Percentiles rank a stretch among this genome's conserved stretches.
These are phyloP conservation scores for Phaeophleospora eucalypticola DNA, from an alignment of 2,329 filamentous ascomycete species.

Conservation along the genomic window DNA sequence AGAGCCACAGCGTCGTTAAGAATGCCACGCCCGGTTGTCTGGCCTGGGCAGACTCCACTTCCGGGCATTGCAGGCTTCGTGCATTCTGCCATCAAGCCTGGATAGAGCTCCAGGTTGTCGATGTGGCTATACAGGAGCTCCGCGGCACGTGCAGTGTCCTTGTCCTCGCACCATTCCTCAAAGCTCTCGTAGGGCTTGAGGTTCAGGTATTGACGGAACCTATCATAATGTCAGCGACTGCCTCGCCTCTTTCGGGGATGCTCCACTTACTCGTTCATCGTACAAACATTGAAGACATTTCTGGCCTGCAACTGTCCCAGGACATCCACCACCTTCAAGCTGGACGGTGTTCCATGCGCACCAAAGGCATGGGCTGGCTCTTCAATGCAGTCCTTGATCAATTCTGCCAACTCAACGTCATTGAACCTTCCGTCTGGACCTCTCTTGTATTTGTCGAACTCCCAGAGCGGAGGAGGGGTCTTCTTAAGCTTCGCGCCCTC, in stretches of 20 bases:
- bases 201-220: slow-evolving; percentile 36
- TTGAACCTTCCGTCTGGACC: slow-evolving; percentile 40
- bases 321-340: slow-evolving; percentile 46
- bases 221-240: slow-evolving; percentile 13
- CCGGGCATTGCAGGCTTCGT: slow-evolving; percentile 51
- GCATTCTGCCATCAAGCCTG: slow-evolving; percentile 54
- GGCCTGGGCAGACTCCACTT: slow-evolving; percentile 44
- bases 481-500: slow-evolving; percentile 36
- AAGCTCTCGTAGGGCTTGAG: slow-evolving; percentile 36
- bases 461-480: slow-evolving; percentile 36
- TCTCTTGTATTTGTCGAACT: slow-evolving; percentile 41
- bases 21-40: slow-evolving; percentile 46
- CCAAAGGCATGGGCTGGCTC: slow-evolving; percentile 51
- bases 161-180: slow-evolving; percentile 35
- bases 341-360: slow-evolving; percentile 45
- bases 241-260: too few species aligned
- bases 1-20: slow-evolving; percentile 48
- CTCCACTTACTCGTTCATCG: slow-evolving; percentile 49
- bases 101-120: slow-evolving; percentile 55
- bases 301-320: slow-evolving; percentile 47
- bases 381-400: slow-evolving; percentile 46
- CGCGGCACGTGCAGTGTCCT: slow-evolving; percentile 34
- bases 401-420: slow-evolving; percentile 43
- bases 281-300: slow-evolving; percentile 48
- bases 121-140: slow-evolving; percentile 50